phyloP scores from a whole-genome alignment of 345 rosid genomes.

The Gossypium raimondii region DNA sequence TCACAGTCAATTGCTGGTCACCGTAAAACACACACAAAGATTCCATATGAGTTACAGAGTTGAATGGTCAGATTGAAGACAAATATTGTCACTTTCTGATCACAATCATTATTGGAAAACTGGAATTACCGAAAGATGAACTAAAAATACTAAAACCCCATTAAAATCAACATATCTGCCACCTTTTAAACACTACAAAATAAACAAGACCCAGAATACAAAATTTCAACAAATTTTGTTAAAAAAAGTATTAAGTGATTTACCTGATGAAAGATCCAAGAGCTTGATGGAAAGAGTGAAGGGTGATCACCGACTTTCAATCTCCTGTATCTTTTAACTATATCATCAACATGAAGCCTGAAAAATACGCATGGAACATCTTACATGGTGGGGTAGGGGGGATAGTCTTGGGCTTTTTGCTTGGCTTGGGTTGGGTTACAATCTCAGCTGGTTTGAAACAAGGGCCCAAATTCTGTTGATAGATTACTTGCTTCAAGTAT shows the following conservation, averaged over 20 bases:
- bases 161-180: not conserved
- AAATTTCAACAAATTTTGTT: not conserved
- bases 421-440: not conserved
- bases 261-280: conserved; percentile 3
- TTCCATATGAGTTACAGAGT: not conserved
- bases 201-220: not conserved
- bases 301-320: not conserved
- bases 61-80: not conserved
- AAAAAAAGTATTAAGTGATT: not conserved
- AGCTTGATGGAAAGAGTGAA: not conserved
- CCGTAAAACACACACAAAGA: not conserved
- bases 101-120: not conserved
- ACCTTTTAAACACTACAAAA: not conserved
- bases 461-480: not conserved
- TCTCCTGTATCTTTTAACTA: not conserved
- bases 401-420: not conserved
- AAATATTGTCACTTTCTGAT: not conserved
- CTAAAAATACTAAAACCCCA: not conserved
- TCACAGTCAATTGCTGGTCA: not conserved
- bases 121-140: not conserved
- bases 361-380: conserved; percentile 6
- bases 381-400: not conserved
- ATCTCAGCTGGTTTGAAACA: not conserved
- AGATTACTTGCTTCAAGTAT: not conserved
- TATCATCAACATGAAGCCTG: not conserved